These are phyloP conservation scores for Lepiota venenata DNA, from an alignment of 768 basidiomycete genomes.

Conservation along the genomic window DNA sequence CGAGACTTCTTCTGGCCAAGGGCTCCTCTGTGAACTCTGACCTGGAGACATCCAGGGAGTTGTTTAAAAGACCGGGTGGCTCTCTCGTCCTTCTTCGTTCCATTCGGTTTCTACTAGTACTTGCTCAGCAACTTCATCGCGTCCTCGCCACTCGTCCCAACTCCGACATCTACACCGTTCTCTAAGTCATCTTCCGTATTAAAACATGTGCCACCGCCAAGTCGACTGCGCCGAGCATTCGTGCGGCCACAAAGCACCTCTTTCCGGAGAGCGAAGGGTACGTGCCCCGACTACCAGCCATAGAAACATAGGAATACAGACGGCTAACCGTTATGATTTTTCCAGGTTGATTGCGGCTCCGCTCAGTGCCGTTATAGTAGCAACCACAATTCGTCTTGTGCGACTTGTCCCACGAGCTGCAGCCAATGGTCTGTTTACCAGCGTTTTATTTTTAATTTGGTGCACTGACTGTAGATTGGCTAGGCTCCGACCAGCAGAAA, in stretches of 20 bases:
- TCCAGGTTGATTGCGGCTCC: constrained; percentile 40
- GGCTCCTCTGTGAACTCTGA: background rate
- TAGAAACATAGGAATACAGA: constrained; percentile 5
- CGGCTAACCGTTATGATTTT: background rate
- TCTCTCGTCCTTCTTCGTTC: background rate
- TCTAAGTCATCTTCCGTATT: background rate
- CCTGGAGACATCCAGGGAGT: background rate
- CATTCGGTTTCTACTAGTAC: background rate
- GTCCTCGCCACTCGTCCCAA: background rate
- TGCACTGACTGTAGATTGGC: too few relatives aligned
- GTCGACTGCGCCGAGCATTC: constrained; percentile 30
- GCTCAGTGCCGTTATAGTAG: constrained; percentile 41
- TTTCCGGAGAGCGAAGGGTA: constrained; percentile 21
- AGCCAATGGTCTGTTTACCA: constrained; percentile 30
- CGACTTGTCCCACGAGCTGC: constrained; percentile 35
- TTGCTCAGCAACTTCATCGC: background rate
- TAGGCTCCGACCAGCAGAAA: constrained; percentile 27
- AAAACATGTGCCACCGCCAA: constrained; percentile 42
- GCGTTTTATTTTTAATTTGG: background rate
- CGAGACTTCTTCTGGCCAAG: background rate
- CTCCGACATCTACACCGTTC: background rate
- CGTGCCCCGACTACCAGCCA: constrained; percentile 13
- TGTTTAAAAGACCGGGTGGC: constrained; percentile 2
- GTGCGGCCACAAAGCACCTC: constrained; percentile 34
- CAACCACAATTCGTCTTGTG: constrained; percentile 29